Percentiles rank a stretch among this genome's conserved stretches.
Evolutionary conservation across 129 eudicot species (phyloP).

Genomic region (Pittosporum tobira): DNA sequence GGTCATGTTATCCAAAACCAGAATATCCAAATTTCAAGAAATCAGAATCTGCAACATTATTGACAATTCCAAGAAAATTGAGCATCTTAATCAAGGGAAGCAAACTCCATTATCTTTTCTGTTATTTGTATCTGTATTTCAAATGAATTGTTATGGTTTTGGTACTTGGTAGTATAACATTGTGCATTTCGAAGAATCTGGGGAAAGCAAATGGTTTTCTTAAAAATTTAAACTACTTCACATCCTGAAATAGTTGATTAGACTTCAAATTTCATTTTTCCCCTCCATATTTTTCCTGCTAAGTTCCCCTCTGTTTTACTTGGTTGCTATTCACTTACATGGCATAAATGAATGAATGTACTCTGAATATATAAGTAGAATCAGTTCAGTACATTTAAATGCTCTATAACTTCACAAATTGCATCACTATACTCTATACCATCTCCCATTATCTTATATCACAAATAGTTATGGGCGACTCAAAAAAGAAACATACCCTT

Average conservation of each 20-base stretch:
- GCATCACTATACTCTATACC: conserved; percentile 16
- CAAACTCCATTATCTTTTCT: background rate
- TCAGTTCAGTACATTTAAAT: conserved; percentile 9
- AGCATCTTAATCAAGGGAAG: background rate
- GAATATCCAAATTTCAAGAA: too few relatives aligned
- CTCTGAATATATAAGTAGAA: background rate
- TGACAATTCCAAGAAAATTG: conserved; percentile 5
- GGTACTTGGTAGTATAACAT: background rate
- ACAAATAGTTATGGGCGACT: background rate
- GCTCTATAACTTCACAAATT: conserved; percentile 13
- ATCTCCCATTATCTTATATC: conserved; percentile 8
- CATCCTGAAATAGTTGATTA: background rate
- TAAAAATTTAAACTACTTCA: background rate
- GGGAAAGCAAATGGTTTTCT: background rate
- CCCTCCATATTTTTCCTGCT: too few relatives aligned
- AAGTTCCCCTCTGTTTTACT: too few relatives aligned
- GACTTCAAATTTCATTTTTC: background rate
- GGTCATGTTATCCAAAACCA: background rate
- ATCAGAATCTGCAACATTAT: conserved; percentile 6
- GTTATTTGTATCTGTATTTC: conserved; percentile 1
- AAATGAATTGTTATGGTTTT: background rate
- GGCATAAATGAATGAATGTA: conserved; percentile 4
- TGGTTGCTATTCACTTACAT: background rate
- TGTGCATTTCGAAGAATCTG: background rate
- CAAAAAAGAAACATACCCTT: conserved; percentile 2